These are phyloP conservation scores for Arabidopsis hybrid DNA, from an alignment of 441 rosid species.

Conservation along the genomic window DNA sequence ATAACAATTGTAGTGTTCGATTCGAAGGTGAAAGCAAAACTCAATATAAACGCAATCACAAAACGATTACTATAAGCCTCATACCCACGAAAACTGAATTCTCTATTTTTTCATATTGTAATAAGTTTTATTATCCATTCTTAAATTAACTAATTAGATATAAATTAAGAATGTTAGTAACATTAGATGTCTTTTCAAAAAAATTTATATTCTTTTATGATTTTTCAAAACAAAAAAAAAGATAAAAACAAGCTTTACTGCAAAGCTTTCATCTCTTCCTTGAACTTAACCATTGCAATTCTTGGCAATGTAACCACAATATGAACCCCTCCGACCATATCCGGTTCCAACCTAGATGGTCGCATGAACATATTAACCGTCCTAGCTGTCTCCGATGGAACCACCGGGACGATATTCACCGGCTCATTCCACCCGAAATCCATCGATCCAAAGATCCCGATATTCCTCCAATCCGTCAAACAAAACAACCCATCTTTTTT, in stretches of 20 bases:
- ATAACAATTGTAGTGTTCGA: no score
- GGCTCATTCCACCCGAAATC: slow-evolving; percentile 52
- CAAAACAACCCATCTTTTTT: slow-evolving; percentile 43
- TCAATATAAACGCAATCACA: no score
- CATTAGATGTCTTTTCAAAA: not conserved
- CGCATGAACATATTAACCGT: slow-evolving; percentile 49
- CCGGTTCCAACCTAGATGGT: slow-evolving; percentile 44
- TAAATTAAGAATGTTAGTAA: not conserved
- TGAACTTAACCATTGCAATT: slow-evolving; percentile 50
- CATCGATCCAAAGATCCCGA: slow-evolving; percentile 45
- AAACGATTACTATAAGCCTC: no score
- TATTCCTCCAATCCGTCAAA: slow-evolving; percentile 56
- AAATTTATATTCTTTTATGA: not conserved
- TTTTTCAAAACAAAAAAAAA: not conserved
- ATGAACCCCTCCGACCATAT: slow-evolving; percentile 51
- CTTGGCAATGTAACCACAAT: slow-evolving; percentile 55
- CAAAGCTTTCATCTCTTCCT: slow-evolving; percentile 43
- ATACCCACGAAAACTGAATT: no score
- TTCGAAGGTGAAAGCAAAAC: no score
- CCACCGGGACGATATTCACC: slow-evolving; percentile 47
- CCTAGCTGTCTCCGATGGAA: slow-evolving; percentile 46
- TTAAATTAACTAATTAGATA: not conserved
- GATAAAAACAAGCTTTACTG: not conserved
- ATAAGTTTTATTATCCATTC: not conserved
- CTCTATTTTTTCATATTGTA: no score